Percentiles rank a stretch among this genome's conserved stretches.
Evolutionary conservation across 495 filamentous ascomycete genomes (phyloP).

Genomic region (Coniosporium apollinis): DNA sequence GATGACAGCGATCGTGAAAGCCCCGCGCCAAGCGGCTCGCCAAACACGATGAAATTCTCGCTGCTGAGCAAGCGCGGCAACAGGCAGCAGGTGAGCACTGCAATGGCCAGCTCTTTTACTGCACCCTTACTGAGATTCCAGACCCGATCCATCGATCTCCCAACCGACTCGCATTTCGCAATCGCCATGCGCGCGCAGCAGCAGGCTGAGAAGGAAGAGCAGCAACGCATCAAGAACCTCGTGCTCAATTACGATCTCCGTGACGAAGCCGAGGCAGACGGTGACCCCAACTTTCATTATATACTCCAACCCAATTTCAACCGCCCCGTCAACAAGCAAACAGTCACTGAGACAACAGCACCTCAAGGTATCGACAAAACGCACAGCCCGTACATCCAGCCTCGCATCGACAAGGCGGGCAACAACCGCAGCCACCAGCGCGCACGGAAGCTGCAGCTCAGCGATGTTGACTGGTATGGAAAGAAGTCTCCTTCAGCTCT

Average conservation of each 20-base stretch:
- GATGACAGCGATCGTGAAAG: constrained; percentile 32
- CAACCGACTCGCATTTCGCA: constrained; percentile 86
- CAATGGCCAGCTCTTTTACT: too few relatives aligned
- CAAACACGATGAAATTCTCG: constrained; percentile 79
- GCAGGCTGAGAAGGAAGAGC: constrained; percentile 85
- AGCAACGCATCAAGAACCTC: constrained; percentile 92
- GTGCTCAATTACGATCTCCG: constrained; percentile 91
- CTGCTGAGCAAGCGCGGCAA: constrained; percentile 93
- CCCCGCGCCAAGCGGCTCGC: constrained; percentile 16
- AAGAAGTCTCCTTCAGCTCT: constrained; percentile 1
- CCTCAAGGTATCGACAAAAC: constrained; percentile 7
- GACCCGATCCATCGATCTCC: constrained; percentile 87
- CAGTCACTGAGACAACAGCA: constrained; percentile 18
- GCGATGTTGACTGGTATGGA: constrained; percentile 89
- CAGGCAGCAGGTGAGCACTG: constrained; percentile 58
- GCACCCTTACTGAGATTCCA: too few relatives aligned
- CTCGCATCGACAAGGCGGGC: constrained; percentile 42
- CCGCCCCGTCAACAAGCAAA: constrained; percentile 1
- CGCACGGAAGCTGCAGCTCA: constrained; percentile 79
- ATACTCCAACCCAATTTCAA: constrained; percentile 24
- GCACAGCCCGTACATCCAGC: constrained; percentile 18
- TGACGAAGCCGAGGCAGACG: constrained; percentile 56
- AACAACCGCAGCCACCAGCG: constrained; percentile 65
- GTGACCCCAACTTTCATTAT: constrained; percentile 37
- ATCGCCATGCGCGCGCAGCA: constrained; percentile 91